A percentile compares a stretch with the other conserved stretches of the same genome.
Conservation (phyloP, 495 filamentous ascomycete genomes). For the Cetradonia linearis region DNA sequence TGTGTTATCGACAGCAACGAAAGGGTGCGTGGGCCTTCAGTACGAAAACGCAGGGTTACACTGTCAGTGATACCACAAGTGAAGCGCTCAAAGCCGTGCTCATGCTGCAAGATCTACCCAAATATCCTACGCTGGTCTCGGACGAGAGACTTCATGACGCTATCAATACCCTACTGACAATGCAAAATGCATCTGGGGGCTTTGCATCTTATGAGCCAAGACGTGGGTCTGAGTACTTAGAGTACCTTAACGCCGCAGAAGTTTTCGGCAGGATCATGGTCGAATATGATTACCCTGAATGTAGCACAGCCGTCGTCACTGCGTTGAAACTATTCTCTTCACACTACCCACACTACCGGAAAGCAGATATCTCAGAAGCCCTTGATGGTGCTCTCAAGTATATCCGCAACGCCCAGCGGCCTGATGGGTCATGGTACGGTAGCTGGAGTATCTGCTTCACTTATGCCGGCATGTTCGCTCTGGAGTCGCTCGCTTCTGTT, state of each 20-base stretch:
- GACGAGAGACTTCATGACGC: constrained; percentile 71
- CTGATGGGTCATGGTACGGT: constrained; percentile 89
- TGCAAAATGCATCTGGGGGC: constrained; percentile 82
- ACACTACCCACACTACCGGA: constrained; percentile 69
- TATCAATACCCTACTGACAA: constrained; percentile 80
- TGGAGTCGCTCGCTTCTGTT: constrained; percentile 71
- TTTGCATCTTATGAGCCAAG: constrained; percentile 84
- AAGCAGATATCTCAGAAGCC: constrained; percentile 61
- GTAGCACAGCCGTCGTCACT: constrained; percentile 91
- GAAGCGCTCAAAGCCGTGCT: constrained; percentile 84
- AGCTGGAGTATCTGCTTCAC: constrained; percentile 97
- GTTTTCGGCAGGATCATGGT: constrained; percentile 98
- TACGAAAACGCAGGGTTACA: constrained; percentile 84
- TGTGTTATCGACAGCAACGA: constrained; percentile 82
- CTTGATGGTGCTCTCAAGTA: constrained; percentile 62
- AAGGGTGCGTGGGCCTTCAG: constrained; percentile 96
- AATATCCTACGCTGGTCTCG: constrained; percentile 65
- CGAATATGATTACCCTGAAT: constrained; percentile 95
- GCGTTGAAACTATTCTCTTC: constrained; percentile 69
- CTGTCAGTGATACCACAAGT: constrained; percentile 85
- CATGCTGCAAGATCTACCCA: constrained; percentile 67
- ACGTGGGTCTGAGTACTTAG: constrained; percentile 64
- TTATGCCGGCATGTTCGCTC: constrained; percentile 90
- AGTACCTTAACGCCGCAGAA: constrained; percentile 86
- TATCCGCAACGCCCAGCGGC: constrained; percentile 69